Conservation (phyloP, 495 filamentous ascomycete species). For the Penicillium verhagenii region DNA sequence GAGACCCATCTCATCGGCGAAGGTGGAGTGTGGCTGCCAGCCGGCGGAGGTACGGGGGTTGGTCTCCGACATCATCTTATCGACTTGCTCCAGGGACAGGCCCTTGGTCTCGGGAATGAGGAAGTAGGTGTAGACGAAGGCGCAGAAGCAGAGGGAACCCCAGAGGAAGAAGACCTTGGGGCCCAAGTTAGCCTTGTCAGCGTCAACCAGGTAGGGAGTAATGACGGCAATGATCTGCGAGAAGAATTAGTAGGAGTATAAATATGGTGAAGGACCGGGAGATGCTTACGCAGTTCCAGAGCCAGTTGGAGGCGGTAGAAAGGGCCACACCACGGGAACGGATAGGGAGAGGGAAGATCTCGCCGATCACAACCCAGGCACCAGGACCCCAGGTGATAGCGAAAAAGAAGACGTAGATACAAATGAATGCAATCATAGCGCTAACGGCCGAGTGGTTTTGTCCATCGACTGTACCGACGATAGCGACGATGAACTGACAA, state of each 20-base stretch:
- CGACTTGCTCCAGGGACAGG: conserved; percentile 82
- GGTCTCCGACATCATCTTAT: conserved; percentile 86
- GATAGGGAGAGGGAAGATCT: conserved; percentile 78
- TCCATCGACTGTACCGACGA: conserved; percentile 51
- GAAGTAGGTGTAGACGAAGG: conserved; percentile 75
- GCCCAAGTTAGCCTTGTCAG: conserved; percentile 61
- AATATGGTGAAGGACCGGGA: not conserved
- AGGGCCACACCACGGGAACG: conserved; percentile 72
- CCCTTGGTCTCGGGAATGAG: conserved; percentile 86
- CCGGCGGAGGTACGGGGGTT: conserved; percentile 70
- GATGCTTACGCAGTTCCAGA: conserved; percentile 58
- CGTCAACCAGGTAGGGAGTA: conserved; percentile 70
- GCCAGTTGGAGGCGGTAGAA: conserved; percentile 78
- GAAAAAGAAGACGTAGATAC: conserved; percentile 84
- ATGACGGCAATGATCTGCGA: conserved; percentile 57
- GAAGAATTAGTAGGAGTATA: not conserved
- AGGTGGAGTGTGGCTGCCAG: conserved; percentile 75
- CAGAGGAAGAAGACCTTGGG: conserved; percentile 85
- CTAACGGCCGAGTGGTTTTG: conserved; percentile 18
- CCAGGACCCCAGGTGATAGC: conserved; percentile 76
- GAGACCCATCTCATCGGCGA: conserved; percentile 62
- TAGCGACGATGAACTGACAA: conserved; percentile 60
- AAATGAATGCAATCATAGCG: conserved; percentile 65
- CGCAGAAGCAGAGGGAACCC: conserved; percentile 65
- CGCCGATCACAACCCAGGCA: conserved; percentile 78